Evolutionary conservation across 345 rosid genomes (phyloP).

Genomic region (Euphorbia peplus): DNA sequence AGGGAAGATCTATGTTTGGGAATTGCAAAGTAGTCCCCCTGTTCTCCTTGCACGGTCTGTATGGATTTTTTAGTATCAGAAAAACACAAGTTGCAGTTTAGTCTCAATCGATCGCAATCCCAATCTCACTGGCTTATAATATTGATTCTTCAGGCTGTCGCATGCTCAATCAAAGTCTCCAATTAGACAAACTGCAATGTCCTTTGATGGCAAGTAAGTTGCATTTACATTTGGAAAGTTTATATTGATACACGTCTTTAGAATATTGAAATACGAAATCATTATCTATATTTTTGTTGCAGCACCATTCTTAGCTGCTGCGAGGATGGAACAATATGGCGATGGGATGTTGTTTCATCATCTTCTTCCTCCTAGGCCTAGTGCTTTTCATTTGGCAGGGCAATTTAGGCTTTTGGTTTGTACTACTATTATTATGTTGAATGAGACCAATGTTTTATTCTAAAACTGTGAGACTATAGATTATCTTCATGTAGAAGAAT

Average conservation of each 20-base stretch:
- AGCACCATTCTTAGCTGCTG: conserved; percentile 93
- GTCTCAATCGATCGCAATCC: neutral
- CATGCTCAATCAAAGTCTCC: conserved; percentile 74
- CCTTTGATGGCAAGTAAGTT: conserved; percentile 76
- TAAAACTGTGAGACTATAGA: no score
- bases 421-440: no score
- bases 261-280: neutral
- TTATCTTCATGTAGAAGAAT: no score
- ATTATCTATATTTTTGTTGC: conserved; percentile 24
- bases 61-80: neutral
- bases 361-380: conserved; percentile 31
- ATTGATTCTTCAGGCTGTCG: conserved; percentile 47
- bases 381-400: no score
- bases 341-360: conserved; percentile 66
- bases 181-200: conserved; percentile 94
- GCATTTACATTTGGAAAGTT: neutral
- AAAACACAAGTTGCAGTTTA: neutral
- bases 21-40: conserved; percentile 90
- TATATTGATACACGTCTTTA: neutral
- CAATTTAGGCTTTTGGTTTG: no score
- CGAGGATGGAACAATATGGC: conserved; percentile 94
- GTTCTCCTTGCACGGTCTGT: conserved; percentile 69
- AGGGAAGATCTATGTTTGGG: conserved; percentile 96
- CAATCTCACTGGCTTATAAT: neutral
- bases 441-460: no score